Base-by-base conservation (phyloP, 1,284 basidiomycete species). In the Vanrija humicola region DNA sequence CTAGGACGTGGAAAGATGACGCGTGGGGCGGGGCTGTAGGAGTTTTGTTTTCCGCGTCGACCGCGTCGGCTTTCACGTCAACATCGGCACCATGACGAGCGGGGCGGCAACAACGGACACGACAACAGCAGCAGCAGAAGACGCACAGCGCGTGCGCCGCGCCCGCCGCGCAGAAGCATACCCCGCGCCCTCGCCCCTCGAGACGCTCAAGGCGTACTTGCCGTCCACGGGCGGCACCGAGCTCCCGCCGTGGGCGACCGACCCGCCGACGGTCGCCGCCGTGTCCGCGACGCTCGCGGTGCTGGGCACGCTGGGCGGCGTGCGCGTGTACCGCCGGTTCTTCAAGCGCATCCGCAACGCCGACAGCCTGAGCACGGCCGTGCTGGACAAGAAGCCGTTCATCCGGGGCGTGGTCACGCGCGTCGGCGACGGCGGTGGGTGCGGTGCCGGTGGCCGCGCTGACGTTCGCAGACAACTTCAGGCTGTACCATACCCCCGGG, bases 401-500 rank as follows among this genome's bases (percentile, higher is more conserved):
- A 77, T 90, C 40, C 84, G 82, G 62, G 89, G 89, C 6, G 76
- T 83, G 8, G 88, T 90, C 18, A 88, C 87, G 5, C 84, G 80
- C 87, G 81, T 66, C 25, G 9, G 16, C 14, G 16, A 7, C 62
- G 23, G 14, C 38, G 45, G 21, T 19, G n/a, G 1, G 23, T 6
- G 21, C 18, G 25, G 23, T 1, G 14, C 12, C 34, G 34, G 12
- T 14, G 9, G 34, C 34, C 10, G 7, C 10, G 39, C 50, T 55
- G 43, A 56, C 51, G 9, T 28, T 46, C 65, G 50, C 82, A 39
- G 92, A 81, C 59, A 78, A 78, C 47, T 78, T 79, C 54, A 53
- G 79, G 43, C 64, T 96, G 38, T 94, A 86, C 65, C 92, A 96
- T 68, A 92, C 87, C 0, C 90, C 91, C 0, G 82, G 81, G 0